These are phyloP conservation scores for Dothidotthia symphoricarpi DNA, from an alignment of 2,329 filamentous ascomycete species.

Conservation along the genomic window DNA sequence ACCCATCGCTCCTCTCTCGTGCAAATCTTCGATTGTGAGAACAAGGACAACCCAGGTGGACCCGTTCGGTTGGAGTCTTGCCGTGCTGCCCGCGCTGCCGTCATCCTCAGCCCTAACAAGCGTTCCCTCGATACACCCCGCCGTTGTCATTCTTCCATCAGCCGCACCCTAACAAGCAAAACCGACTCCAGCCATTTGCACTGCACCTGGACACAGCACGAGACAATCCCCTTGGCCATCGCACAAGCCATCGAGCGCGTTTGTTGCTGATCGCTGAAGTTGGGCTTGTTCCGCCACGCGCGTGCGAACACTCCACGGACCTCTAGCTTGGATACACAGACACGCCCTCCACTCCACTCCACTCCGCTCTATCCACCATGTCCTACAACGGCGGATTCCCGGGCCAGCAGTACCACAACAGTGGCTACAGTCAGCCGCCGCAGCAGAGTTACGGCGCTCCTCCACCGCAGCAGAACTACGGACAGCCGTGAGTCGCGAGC, in stretches of 20 bases:
- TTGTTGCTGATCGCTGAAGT: neutral
- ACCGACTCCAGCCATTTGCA: slow-evolving; percentile 1
- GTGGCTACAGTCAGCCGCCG: slow-evolving; percentile 33
- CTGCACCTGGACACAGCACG: too few relatives aligned
- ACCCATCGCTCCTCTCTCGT: slow-evolving; percentile 8
- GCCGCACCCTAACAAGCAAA: slow-evolving; percentile 15
- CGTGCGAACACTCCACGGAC: slow-evolving; percentile 5
- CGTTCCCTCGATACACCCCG: slow-evolving; percentile 14
- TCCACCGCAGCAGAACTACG: slow-evolving; percentile 23
- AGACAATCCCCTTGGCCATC: neutral
- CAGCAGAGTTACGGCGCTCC: slow-evolving; percentile 31
- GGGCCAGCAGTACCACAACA: slow-evolving; percentile 45
- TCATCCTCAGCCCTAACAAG: slow-evolving; percentile 14
- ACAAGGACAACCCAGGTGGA: slow-evolving; percentile 6
- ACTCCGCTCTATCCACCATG: slow-evolving; percentile 29
- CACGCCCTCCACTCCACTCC: slow-evolving; percentile 2
- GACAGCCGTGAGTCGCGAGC: slow-evolving; percentile 25
- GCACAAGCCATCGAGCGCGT: neutral
- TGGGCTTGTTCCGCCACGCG: slow-evolving; percentile 5
- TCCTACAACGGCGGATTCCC: slow-evolving; percentile 41
- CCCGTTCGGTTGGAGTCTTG: slow-evolving; percentile 11
- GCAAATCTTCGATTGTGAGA: slow-evolving; percentile 3
- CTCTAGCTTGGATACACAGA: slow-evolving; percentile 1
- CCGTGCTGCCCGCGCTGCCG: too few relatives aligned
- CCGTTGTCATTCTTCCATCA: slow-evolving; percentile 17